Conservation (phyloP, 176 grass and related monocot genomes). For the Juncus effusus region DNA sequence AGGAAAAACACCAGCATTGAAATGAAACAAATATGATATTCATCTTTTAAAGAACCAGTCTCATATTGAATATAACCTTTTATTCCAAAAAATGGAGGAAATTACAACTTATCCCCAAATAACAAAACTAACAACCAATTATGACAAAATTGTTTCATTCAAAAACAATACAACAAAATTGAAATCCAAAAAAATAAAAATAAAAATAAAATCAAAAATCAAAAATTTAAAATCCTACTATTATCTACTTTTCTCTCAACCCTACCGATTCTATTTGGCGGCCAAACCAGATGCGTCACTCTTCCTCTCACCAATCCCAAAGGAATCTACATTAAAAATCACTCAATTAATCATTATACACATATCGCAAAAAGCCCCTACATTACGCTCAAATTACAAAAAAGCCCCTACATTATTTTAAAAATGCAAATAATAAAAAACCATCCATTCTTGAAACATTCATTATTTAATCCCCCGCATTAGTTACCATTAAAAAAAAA, state of each 20-base stretch:
- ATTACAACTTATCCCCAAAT: not conserved
- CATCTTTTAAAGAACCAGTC: no score
- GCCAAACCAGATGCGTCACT: conserved; percentile 67
- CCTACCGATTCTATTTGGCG: conserved; percentile 46
- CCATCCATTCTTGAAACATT: no score
- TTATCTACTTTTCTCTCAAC: conserved; percentile 53
- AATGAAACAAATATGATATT: no score
- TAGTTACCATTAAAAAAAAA: no score
- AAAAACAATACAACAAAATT: conserved; percentile 11
- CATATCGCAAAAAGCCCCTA: no score
- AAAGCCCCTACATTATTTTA: no score
- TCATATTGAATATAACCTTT: no score
- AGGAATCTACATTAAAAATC: conserved; percentile 46
- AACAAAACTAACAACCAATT: conserved; percentile 2
- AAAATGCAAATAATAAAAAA: no score
- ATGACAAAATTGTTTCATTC: conserved; percentile 6
- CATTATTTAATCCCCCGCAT: no score
- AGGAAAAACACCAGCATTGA: no score
- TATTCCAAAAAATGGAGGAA: not conserved
- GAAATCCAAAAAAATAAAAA: not conserved
- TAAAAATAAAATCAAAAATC: conserved; percentile 13
- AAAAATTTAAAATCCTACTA: conserved; percentile 40
- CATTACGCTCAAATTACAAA: no score
- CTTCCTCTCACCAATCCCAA: conserved; percentile 53
- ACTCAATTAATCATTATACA: no score